Percentiles rank a stretch among this genome's conserved stretches.
These are phyloP conservation scores for Fusarium abutilonis DNA, from an alignment of 2,329 filamentous ascomycete species.

Conservation along the genomic window DNA sequence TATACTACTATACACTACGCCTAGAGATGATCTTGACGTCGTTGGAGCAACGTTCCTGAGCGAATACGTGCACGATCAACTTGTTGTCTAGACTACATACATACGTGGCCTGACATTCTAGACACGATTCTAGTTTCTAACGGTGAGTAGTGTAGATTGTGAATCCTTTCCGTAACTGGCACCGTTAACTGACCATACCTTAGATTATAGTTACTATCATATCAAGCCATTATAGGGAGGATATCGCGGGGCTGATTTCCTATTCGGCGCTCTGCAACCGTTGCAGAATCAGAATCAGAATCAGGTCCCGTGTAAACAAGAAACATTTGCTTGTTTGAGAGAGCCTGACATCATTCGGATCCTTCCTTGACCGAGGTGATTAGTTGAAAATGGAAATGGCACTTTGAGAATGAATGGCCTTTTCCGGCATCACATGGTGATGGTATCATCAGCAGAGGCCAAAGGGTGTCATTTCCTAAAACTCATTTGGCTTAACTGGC, in stretches of 20 bases:
- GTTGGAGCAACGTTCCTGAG: not conserved
- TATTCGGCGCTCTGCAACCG: conserved; percentile 2
- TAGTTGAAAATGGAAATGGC: not conserved
- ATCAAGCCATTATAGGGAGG: conserved; percentile 2
- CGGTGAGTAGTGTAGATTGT: not conserved
- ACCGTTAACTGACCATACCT: conserved; percentile 17
- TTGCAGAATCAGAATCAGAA: conserved; percentile 10
- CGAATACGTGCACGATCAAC: not conserved
- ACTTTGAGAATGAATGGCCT: conserved; percentile 1
- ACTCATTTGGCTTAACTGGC: not conserved
- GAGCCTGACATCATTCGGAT: conserved; percentile 24
- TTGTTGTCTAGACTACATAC: not conserved
- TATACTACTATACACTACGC: conserved; percentile 2
- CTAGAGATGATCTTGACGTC: not conserved
- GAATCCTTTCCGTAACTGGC: conserved; percentile 4
- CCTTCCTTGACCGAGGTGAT: conserved; percentile 13
- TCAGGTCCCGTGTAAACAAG: conserved; percentile 18
- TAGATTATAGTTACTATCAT: conserved; percentile 6
- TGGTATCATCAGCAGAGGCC: not conserved
- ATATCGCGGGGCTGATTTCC: conserved; percentile 1
- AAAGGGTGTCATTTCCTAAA: not conserved
- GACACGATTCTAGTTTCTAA: not conserved
- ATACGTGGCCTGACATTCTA: not conserved
- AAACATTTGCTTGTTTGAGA: not conserved
- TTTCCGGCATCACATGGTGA: conserved; percentile 24